These are phyloP conservation scores for Ogataea paradorogensis DNA, from an alignment of 805 yeast species.

Conservation along the genomic window DNA sequence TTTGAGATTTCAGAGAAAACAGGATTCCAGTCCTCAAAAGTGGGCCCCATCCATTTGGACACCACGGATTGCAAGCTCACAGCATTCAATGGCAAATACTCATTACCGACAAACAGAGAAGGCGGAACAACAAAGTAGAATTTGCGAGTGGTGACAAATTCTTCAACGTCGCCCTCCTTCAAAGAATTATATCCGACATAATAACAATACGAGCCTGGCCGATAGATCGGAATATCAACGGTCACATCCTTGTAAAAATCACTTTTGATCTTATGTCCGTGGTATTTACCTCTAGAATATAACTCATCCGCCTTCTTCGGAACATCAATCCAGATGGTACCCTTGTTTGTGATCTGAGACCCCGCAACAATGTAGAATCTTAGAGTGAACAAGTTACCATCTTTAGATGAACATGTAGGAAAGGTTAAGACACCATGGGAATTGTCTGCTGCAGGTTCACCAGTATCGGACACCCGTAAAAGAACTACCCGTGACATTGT, in stretches of 20 bases:
- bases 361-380: slow-evolving; percentile 73
- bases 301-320: slow-evolving; percentile 43
- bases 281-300: slow-evolving; percentile 58
- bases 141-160: slow-evolving; percentile 49
- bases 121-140: slow-evolving; percentile 82
- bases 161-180: slow-evolving; percentile 25
- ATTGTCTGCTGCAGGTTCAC: slow-evolving; percentile 42
- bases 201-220: slow-evolving; percentile 79
- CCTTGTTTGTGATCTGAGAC: slow-evolving; percentile 66
- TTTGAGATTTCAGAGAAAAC: slow-evolving; percentile 57
- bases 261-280: slow-evolving; percentile 47
- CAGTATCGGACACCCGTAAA: slow-evolving; percentile 44
- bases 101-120: slow-evolving; percentile 52
- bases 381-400: slow-evolving; percentile 44
- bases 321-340: slow-evolving; percentile 69
- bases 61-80: slow-evolving; percentile 81
- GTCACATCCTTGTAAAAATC: slow-evolving; percentile 62
- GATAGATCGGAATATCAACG: slow-evolving; percentile 57
- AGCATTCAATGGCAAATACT: slow-evolving; percentile 68
- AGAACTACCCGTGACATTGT: slow-evolving; percentile 40
- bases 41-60: slow-evolving; percentile 85
- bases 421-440: slow-evolving; percentile 49
- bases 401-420: slow-evolving; percentile 44
- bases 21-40: slow-evolving; percentile 56
- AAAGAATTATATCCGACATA: slow-evolving; percentile 55